Conservation (phyloP, 805 yeast genomes). For the Wickerhamomyces subpelliculosus region DNA sequence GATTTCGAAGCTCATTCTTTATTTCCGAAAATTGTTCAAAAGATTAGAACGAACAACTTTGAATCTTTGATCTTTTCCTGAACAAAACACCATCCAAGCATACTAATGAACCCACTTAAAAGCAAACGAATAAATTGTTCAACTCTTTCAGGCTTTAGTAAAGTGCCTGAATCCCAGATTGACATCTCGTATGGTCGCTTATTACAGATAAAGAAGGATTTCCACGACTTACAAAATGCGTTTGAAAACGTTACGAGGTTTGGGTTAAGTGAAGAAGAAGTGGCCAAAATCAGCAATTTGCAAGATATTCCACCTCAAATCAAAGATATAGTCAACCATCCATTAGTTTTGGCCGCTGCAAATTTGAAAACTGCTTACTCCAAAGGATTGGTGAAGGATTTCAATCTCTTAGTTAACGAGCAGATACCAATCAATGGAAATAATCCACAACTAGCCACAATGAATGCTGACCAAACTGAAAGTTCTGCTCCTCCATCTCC, state of each 20-base stretch:
- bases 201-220: conserved; percentile 2
- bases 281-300: background rate
- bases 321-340: background rate
- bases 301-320: background rate
- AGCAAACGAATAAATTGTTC: too few species aligned
- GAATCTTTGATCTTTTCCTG: too few species aligned
- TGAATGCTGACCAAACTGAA: background rate
- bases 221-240: conserved; percentile 1
- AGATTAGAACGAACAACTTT: too few species aligned
- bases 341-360: background rate
- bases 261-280: background rate
- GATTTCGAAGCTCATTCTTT: too few species aligned
- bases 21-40: too few species aligned
- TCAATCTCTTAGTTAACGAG: background rate
- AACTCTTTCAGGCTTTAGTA: too few species aligned
- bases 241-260: conserved; percentile 1
- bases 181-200: background rate
- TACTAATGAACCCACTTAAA: too few species aligned
- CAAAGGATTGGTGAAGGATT: background rate
- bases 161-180: background rate
- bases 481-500: conserved; percentile 55
- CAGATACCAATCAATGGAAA: background rate
- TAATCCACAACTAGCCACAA: background rate
- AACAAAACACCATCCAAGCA: too few species aligned
- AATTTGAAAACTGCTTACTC: background rate